Evolutionary conservation across 768 basidiomycete species (phyloP).

Genomic region (Calvatia gigantea): DNA sequence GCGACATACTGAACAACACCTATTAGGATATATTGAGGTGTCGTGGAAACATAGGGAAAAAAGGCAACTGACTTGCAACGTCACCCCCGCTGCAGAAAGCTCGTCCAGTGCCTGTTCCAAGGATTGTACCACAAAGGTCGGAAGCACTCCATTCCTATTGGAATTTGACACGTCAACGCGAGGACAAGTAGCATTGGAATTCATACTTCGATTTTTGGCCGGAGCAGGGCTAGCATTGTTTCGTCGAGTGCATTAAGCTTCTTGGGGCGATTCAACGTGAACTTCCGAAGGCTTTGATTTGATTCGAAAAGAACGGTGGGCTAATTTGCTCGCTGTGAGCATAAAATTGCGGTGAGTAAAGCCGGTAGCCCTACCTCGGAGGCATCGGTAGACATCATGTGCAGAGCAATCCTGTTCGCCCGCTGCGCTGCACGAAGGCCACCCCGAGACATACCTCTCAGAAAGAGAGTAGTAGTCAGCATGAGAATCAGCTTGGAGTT

Average conservation of each 20-base stretch:
- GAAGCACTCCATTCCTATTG: slow-evolving; percentile 72
- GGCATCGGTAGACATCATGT: slow-evolving; percentile 43
- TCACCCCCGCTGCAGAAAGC: slow-evolving; percentile 97
- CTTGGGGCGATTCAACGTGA: slow-evolving; percentile 73
- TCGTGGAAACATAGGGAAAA: background rate
- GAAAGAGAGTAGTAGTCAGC: slow-evolving; percentile 26
- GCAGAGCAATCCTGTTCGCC: slow-evolving; percentile 42
- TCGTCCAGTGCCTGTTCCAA: slow-evolving; percentile 66
- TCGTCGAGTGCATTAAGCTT: slow-evolving; percentile 83
- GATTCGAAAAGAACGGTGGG: slow-evolving; percentile 68
- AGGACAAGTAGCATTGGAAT: background rate
- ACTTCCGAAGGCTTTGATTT: slow-evolving; percentile 58
- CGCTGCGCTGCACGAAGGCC: slow-evolving; percentile 33
- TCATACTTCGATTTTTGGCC: slow-evolving; percentile 75
- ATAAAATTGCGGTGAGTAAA: background rate
- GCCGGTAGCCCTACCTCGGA: slow-evolving; percentile 32
- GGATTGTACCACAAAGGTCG: slow-evolving; percentile 66
- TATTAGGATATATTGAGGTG: slow-evolving; percentile 24
- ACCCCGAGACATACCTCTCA: slow-evolving; percentile 40
- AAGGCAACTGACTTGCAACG: slow-evolving; percentile 65
- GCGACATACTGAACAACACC: slow-evolving; percentile 55
- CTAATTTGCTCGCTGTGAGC: slow-evolving; percentile 21
- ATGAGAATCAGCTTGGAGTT: slow-evolving; percentile 19
- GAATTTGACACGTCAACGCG: slow-evolving; percentile 10
- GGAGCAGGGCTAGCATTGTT: slow-evolving; percentile 70